Percentiles rank a stretch among this genome's conserved stretches.
phyloP scores from a whole-genome alignment of 1,139 yeast species.

The Protomyces arabidopsidicola region DNA sequence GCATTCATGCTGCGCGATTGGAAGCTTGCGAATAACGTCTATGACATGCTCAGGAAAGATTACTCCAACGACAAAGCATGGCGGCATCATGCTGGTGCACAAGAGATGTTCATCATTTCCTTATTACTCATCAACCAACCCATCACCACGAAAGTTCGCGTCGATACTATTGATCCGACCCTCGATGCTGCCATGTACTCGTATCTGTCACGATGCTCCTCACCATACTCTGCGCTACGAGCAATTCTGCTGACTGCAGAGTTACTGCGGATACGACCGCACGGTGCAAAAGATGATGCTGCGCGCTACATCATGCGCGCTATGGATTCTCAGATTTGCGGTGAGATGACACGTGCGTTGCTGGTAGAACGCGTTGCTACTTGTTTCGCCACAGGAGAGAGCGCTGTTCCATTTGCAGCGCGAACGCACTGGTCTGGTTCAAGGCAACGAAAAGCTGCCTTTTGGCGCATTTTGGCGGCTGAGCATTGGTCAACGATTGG shows the following conservation, averaged over 20 bases:
- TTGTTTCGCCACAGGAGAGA: constrained; percentile 29
- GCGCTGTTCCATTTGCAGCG: constrained; percentile 12
- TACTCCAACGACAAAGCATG: constrained; percentile 75
- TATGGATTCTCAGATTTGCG: constrained; percentile 15
- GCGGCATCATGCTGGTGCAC: constrained; percentile 75
- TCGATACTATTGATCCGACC: constrained; percentile 60
- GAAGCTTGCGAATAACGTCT: constrained; percentile 75
- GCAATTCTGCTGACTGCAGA: constrained; percentile 36
- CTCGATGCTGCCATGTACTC: constrained; percentile 62
- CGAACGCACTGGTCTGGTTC: constrained; percentile 32
- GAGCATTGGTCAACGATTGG: constrained; percentile 53
- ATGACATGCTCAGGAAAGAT: constrained; percentile 77
- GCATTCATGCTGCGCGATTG: constrained; percentile 83
- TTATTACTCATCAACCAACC: constrained; percentile 64
- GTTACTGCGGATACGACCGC: constrained; percentile 15
- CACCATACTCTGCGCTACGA: constrained; percentile 59
- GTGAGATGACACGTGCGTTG: constrained; percentile 31
- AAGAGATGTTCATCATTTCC: constrained; percentile 80
- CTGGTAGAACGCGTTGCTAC: constrained; percentile 32
- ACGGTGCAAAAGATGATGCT: constrained; percentile 20
- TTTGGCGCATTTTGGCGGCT: constrained; percentile 75
- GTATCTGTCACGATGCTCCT: constrained; percentile 58
- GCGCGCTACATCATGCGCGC: constrained; percentile 24
- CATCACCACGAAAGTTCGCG: constrained; percentile 56
- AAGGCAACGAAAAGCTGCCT: constrained; percentile 65